These are phyloP conservation scores for Ophiostoma sp. DNA, from an alignment of 2,329 filamentous ascomycete species.

Conservation along the genomic window DNA sequence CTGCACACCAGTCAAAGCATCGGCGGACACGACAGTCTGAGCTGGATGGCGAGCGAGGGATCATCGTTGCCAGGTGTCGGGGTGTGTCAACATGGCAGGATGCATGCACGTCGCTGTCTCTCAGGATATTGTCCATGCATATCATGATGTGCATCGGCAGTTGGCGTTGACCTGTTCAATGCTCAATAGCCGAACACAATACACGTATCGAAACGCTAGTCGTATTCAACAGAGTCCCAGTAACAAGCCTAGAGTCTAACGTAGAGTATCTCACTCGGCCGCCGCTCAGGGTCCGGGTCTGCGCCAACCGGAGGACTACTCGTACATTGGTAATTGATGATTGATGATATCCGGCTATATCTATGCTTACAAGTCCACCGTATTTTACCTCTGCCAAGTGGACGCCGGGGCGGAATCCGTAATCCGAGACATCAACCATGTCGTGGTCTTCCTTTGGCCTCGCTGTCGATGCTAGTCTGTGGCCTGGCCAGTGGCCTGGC, in stretches of 20 bases:
- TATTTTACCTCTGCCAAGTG: not conserved
- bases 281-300: slow-evolving; percentile 1
- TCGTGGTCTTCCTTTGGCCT: not conserved
- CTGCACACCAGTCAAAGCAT: not conserved
- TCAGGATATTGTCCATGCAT: not conserved
- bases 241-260: not conserved
- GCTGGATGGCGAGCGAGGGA: not conserved
- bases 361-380: not conserved
- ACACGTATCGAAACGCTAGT: not conserved
- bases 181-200: not conserved
- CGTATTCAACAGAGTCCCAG: not conserved
- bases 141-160: not conserved
- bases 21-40: not conserved
- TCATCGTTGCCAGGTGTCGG: not conserved
- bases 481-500: too few relatives aligned
- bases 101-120: not conserved
- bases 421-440: not conserved
- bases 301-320: not conserved
- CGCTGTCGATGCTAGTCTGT: too few relatives aligned
- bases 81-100: not conserved
- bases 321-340: not conserved
- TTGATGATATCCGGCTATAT: too few relatives aligned
- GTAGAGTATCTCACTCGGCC: not conserved
- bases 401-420: not conserved
- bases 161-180: too few relatives aligned